A percentile compares a stretch with the other conserved stretches of the same genome.
phyloP scores from a whole-genome alignment of 768 basidiomycete species.

The Mycena polygramma region DNA sequence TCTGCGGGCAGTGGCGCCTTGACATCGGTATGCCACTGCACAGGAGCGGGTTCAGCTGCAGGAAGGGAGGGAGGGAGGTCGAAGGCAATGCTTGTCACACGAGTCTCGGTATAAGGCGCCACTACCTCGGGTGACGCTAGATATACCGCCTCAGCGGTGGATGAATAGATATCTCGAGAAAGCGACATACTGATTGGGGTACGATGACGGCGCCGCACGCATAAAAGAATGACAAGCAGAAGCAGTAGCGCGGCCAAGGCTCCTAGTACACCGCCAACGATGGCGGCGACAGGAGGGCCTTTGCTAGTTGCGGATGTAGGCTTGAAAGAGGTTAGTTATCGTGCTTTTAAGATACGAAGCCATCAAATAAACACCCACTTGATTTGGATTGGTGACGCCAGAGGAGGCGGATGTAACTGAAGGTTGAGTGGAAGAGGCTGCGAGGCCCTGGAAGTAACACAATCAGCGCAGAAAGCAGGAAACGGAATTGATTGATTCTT shows the following conservation, averaged over 20 bases:
- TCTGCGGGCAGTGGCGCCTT: background rate
- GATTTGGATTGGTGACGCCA: background rate
- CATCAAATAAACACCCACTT: background rate
- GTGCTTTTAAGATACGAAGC: background rate
- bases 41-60: background rate
- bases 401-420: background rate
- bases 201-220: conserved; percentile 15
- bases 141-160: background rate
- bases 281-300: conserved; percentile 22
- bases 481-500: background rate
- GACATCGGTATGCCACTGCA: background rate
- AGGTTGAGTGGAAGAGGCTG: background rate
- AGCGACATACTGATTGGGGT: background rate
- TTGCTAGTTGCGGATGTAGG: background rate
- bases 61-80: background rate
- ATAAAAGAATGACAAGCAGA: conserved; percentile 22
- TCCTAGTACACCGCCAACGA: conserved; percentile 31
- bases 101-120: background rate
- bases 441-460: background rate
- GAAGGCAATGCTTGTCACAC: background rate
- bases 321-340: background rate
- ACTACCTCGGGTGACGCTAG: background rate
- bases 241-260: conserved; percentile 8
- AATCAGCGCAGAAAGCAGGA: background rate
- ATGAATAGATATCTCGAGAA: background rate